These are phyloP conservation scores for Colletotrichum endophyticum DNA, from an alignment of 2,329 filamentous ascomycete species.

Conservation along the genomic window DNA sequence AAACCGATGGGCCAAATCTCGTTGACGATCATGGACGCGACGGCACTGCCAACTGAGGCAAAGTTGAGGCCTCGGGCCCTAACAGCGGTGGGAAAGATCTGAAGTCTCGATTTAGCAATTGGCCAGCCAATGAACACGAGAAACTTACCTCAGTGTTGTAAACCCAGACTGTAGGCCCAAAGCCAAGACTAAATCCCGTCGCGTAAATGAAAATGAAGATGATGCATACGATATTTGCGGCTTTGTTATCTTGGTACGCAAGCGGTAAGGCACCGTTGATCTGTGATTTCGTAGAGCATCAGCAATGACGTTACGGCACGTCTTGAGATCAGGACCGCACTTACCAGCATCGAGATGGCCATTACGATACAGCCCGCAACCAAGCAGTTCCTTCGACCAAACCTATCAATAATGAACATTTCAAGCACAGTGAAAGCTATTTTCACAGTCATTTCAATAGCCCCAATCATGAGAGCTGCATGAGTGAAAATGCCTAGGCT, in stretches of 20 bases:
- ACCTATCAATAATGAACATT: constrained; percentile 60
- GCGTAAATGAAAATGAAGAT: constrained; percentile 64
- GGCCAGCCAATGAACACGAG: neutral
- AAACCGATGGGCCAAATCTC: constrained; percentile 63
- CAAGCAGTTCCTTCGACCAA: constrained; percentile 54
- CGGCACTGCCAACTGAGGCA: constrained; percentile 57
- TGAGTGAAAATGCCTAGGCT: constrained; percentile 53
- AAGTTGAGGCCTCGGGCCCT: constrained; percentile 62
- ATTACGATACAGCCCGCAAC: constrained; percentile 55
- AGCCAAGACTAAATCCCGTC: constrained; percentile 62
- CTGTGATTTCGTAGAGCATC: constrained; percentile 30
- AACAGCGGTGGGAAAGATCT: constrained; percentile 64
- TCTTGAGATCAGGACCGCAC: constrained; percentile 14
- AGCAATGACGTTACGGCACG: neutral
- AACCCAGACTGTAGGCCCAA: constrained; percentile 63
- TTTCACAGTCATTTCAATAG: constrained; percentile 62
- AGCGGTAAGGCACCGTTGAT: constrained; percentile 59
- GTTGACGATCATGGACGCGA: constrained; percentile 58
- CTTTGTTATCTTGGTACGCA: constrained; percentile 52
- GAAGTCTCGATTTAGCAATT: neutral
- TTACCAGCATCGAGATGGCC: constrained; percentile 57
- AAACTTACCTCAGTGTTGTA: constrained; percentile 61
- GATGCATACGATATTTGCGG: constrained; percentile 55
- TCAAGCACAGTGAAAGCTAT: constrained; percentile 61
- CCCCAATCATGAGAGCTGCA: constrained; percentile 55